A percentile compares a stretch with the other conserved stretches of the same genome.
Evolutionary conservation across 1,284 basidiomycete genomes (phyloP).

Genomic region (Puccinia horiana): DNA sequence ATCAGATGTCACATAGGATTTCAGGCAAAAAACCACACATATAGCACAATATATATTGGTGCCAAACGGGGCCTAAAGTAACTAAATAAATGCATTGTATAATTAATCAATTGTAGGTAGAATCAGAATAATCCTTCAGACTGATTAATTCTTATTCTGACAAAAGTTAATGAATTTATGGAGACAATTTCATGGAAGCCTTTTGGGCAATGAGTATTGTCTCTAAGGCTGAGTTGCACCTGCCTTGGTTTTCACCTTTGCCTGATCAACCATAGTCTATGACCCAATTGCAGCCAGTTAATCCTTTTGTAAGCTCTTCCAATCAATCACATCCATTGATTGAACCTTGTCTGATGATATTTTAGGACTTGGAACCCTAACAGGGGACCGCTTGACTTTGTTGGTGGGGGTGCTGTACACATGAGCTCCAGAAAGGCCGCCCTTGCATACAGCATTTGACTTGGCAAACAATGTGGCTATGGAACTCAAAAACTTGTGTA

Average conservation of each 20-base stretch:
- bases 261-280: slow-evolving; percentile 91
- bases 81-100: too few species aligned
- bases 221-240: slow-evolving; percentile 81
- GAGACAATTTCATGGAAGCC: too few species aligned
- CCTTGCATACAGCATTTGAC: slow-evolving; percentile 56
- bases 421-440: slow-evolving; percentile 54
- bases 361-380: slow-evolving; percentile 56
- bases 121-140: too few species aligned
- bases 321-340: background rate
- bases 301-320: background rate
- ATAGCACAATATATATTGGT: too few species aligned
- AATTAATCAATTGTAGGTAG: too few species aligned
- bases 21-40: too few species aligned
- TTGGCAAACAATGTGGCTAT: slow-evolving; percentile 60
- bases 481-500: slow-evolving; percentile 60
- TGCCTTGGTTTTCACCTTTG: slow-evolving; percentile 81
- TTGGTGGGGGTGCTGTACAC: slow-evolving; percentile 59
- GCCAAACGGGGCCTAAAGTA: too few species aligned
- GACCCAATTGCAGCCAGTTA: slow-evolving; percentile 71
- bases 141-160: too few species aligned
- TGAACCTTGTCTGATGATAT: background rate
- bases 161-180: too few species aligned
- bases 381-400: slow-evolving; percentile 58
- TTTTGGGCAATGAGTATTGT: too few species aligned
- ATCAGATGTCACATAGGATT: too few species aligned